Percentiles rank a stretch among this genome's conserved stretches.
Evolutionary conservation across 495 filamentous ascomycete species (phyloP).

Genomic region (Neurospora sp.): DNA sequence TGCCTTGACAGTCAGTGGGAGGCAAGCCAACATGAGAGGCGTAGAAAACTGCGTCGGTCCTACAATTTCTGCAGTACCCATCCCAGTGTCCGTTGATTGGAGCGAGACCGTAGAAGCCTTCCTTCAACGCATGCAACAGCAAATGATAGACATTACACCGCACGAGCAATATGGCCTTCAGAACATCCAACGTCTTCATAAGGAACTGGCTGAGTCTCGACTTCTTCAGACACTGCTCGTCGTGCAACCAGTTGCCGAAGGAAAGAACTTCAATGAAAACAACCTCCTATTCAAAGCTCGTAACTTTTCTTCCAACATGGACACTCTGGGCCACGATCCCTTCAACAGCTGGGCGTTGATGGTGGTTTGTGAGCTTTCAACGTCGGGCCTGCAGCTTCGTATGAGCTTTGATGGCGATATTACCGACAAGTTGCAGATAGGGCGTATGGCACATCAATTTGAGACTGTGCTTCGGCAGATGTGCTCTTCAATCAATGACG

Average conservation of each 20-base stretch:
- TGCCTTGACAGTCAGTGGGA: slow-evolving; percentile 32
- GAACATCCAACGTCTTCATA: background rate
- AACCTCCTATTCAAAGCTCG: background rate
- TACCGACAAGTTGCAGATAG: background rate
- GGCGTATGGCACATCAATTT: background rate
- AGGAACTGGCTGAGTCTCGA: background rate
- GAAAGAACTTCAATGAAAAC: background rate
- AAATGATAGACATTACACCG: background rate
- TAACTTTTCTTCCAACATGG: background rate
- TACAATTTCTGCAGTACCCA: slow-evolving; percentile 48
- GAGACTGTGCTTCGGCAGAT: background rate
- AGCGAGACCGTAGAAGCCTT: background rate
- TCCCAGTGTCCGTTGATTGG: slow-evolving; percentile 21
- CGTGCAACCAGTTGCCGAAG: background rate
- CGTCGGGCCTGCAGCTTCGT: background rate
- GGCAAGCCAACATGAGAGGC: slow-evolving; percentile 34
- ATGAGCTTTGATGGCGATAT: background rate
- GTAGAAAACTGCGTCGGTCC: slow-evolving; percentile 40
- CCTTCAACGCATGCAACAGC: background rate
- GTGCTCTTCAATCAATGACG: no score
- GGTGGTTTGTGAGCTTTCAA: slow-evolving; percentile 18
- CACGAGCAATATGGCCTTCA: background rate
- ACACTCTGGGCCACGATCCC: background rate
- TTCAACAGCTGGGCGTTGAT: slow-evolving; percentile 13
- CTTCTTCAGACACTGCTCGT: background rate